Evolutionary conservation across 1,139 yeast genomes (phyloP).

Genomic region (Keqinozyma sinolaborantium): DNA sequence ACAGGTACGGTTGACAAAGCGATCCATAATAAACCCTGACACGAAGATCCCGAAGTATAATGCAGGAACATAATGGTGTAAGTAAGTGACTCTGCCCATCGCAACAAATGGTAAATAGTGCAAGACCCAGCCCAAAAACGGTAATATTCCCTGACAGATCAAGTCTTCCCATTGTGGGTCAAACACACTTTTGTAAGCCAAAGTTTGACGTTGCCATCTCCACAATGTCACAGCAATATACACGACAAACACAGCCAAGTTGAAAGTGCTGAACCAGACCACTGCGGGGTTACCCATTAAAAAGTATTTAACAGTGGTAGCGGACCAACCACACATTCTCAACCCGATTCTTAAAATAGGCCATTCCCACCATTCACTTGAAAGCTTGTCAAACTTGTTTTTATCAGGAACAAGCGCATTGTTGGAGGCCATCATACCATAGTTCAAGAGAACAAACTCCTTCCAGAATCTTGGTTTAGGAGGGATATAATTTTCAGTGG

Average conservation of each 20-base stretch:
- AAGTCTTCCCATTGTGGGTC: slow-evolving; percentile 8
- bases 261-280: slow-evolving; percentile 53
- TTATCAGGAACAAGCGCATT: slow-evolving; percentile 73
- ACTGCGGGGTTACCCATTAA: slow-evolving; percentile 66
- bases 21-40: slow-evolving; percentile 36
- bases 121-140: slow-evolving; percentile 92
- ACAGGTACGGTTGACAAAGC: slow-evolving; percentile 14
- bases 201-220: slow-evolving; percentile 34
- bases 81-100: slow-evolving; percentile 97
- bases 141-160: slow-evolving; percentile 22
- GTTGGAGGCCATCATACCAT: slow-evolving; percentile 78
- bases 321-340: slow-evolving; percentile 68
- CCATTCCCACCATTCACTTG: slow-evolving; percentile 84
- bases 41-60: slow-evolving; percentile 90
- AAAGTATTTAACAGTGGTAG: slow-evolving; percentile 48
- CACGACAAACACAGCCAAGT: slow-evolving; percentile 17
- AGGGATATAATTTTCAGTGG: slow-evolving; percentile 42
- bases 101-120: slow-evolving; percentile 87
- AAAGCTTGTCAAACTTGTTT: slow-evolving; percentile 60
- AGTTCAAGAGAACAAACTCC: slow-evolving; percentile 65
- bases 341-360: slow-evolving; percentile 61
- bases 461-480: slow-evolving; percentile 70
- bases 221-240: slow-evolving; percentile 17
- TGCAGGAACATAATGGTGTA: slow-evolving; percentile 96
- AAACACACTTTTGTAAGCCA: slow-evolving; percentile 8